A percentile compares a stretch with the other conserved stretches of the same genome.
These are phyloP conservation scores for Arthrinium phaeospermum DNA, from an alignment of 2,329 filamentous ascomycete species.

Conservation along the genomic window DNA sequence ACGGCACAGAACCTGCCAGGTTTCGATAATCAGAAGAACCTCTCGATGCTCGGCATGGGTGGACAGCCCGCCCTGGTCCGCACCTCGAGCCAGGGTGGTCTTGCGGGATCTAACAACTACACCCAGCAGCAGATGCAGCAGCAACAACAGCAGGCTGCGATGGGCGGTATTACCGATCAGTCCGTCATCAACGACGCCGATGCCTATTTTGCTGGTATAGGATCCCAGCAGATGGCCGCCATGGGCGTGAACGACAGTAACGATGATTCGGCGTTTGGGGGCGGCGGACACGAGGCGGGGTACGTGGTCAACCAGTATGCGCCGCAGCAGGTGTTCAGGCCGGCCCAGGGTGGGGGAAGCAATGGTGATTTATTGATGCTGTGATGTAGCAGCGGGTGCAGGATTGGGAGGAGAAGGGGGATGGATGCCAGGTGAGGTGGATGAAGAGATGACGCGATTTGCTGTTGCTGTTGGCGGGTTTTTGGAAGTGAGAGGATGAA, in stretches of 20 bases:
- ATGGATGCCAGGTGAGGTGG: neutral
- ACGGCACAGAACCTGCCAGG: constrained; percentile 56
- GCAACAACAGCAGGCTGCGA: constrained; percentile 11
- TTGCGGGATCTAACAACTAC: constrained; percentile 31
- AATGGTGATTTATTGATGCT: constrained; percentile 76
- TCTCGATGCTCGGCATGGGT: constrained; percentile 63
- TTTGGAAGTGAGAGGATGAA: neutral
- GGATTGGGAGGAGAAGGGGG: neutral
- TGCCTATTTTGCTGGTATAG: constrained; percentile 84
- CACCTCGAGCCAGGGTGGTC: constrained; percentile 31
- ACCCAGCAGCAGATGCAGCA: constrained; percentile 26
- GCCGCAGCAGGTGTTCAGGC: constrained; percentile 76
- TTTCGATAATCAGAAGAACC: constrained; percentile 63
- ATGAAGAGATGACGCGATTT: neutral
- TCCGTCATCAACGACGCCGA: constrained; percentile 82
- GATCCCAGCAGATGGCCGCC: constrained; percentile 73
- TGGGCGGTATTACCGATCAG: constrained; percentile 61
- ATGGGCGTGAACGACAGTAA: constrained; percentile 68
- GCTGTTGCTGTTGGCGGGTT: neutral
- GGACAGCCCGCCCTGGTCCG: constrained; percentile 58
- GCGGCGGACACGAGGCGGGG: constrained; percentile 57
- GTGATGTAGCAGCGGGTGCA: constrained; percentile 40
- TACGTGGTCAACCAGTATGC: constrained; percentile 85
- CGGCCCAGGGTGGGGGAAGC: constrained; percentile 65
- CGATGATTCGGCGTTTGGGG: constrained; percentile 70